These are phyloP conservation scores for Ophiostoma populinum DNA, from an alignment of 2,329 filamentous ascomycete species.

Conservation along the genomic window DNA sequence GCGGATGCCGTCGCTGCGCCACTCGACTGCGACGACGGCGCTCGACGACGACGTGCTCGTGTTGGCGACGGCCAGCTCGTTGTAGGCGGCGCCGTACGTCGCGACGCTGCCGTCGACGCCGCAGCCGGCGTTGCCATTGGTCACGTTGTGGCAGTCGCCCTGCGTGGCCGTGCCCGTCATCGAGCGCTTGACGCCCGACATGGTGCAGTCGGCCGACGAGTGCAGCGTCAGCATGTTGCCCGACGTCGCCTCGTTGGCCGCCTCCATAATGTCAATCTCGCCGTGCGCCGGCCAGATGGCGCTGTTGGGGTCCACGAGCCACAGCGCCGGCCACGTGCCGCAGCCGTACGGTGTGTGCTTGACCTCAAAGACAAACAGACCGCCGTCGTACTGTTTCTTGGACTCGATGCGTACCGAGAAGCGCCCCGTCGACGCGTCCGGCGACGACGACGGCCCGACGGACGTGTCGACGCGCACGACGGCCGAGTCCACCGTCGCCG, in stretches of 20 bases:
- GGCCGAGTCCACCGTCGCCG: slow-evolving; percentile 33
- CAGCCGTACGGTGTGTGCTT: slow-evolving; percentile 46
- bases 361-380: slow-evolving; percentile 52
- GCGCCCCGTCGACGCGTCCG: slow-evolving; percentile 39
- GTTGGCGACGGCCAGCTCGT: too few species aligned
- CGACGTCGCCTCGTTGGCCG: slow-evolving; percentile 23
- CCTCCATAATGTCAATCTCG: slow-evolving; percentile 30
- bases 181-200: slow-evolving; percentile 33
- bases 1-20: slow-evolving; percentile 41
- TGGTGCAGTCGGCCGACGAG: slow-evolving; percentile 33
- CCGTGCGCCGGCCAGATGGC: slow-evolving; percentile 24
- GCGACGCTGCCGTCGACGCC: slow-evolving; percentile 26
- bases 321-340: slow-evolving; percentile 48
- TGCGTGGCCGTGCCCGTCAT: slow-evolving; percentile 28
- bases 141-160: slow-evolving; percentile 30
- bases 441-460: slow-evolving; percentile 27
- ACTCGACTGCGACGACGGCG: slow-evolving; percentile 44
- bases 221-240: slow-evolving; percentile 46
- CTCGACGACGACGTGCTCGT: too few species aligned
- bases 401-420: slow-evolving; percentile 47
- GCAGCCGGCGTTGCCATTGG: slow-evolving; percentile 35
- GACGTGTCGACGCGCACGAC: slow-evolving; percentile 44
- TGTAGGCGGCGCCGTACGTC: slow-evolving; percentile 35
- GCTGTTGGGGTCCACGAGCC: slow-evolving; percentile 42
- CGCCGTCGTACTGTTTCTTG: slow-evolving; percentile 39